phyloP scores from a whole-genome alignment of 2,329 filamentous ascomycete species.

The Phialophora tarda region DNA sequence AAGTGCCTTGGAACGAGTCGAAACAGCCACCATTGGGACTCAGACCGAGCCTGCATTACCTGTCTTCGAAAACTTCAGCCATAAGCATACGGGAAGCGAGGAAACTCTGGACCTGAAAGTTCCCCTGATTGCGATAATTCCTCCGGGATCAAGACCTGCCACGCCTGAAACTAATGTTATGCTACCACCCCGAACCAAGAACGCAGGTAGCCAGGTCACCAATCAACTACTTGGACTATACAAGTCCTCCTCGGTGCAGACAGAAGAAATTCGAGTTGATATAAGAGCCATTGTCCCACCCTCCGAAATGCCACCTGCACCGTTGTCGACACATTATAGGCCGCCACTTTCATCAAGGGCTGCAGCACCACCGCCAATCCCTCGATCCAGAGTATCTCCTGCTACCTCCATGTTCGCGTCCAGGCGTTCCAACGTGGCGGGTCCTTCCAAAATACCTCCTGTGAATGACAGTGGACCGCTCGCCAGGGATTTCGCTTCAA shows the following conservation, averaged over 20 bases:
- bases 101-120: slow-evolving; percentile 59
- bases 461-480: slow-evolving; percentile 76
- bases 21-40: slow-evolving; percentile 36
- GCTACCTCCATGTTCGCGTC: slow-evolving; percentile 44
- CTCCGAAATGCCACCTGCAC: slow-evolving; percentile 76
- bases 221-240: slow-evolving; percentile 55
- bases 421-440: slow-evolving; percentile 26
- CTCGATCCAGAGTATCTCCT: slow-evolving; percentile 40
- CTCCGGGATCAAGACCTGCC: slow-evolving; percentile 80
- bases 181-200: slow-evolving; percentile 80
- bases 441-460: slow-evolving; percentile 35
- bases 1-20: slow-evolving; percentile 30
- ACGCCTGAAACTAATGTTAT: slow-evolving; percentile 70
- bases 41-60: slow-evolving; percentile 33
- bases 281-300: slow-evolving; percentile 76
- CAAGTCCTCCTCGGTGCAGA: slow-evolving; percentile 73
- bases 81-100: slow-evolving; percentile 35
- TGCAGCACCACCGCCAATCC: slow-evolving; percentile 32
- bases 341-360: slow-evolving; percentile 42
- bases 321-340: slow-evolving; percentile 62
- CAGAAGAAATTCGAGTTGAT: slow-evolving; percentile 87
- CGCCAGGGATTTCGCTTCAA: slow-evolving; percentile 55
- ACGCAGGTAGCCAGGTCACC: slow-evolving; percentile 79
- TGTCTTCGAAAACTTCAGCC: slow-evolving; percentile 22
- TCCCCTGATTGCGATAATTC: slow-evolving; percentile 89